Evolutionary conservation across 805 yeast species (phyloP).

Genomic region (Wickerhamomyces tratensis): DNA sequence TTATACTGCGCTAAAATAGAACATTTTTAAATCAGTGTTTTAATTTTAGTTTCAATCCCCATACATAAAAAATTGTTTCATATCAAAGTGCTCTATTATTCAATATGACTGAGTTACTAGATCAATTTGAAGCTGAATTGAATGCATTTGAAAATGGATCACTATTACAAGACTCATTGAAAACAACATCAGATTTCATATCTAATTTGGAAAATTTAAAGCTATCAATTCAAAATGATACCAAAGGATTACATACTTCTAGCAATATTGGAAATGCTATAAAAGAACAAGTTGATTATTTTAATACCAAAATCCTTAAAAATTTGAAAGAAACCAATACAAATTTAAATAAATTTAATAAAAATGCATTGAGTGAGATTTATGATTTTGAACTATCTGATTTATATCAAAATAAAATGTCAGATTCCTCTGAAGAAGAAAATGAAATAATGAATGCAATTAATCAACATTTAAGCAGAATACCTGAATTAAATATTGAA

Average conservation of each 20-base stretch:
- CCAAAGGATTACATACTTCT: neutral
- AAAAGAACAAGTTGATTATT: no score
- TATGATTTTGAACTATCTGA: conserved; percentile 23
- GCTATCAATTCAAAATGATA: neutral
- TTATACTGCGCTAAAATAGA: no score
- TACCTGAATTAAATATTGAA: conserved; percentile 30
- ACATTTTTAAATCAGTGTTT: no score
- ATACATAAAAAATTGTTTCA: no score
- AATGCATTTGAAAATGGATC: no score
- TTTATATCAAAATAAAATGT: conserved; percentile 23
- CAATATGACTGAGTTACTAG: conserved; percentile 11
- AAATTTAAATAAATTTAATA: conserved; percentile 19
- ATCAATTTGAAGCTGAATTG: no score
- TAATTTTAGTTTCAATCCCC: no score
- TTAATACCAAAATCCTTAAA: neutral
- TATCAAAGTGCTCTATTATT: no score
- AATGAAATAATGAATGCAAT: conserved; percentile 29
- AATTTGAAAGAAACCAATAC: conserved; percentile 17
- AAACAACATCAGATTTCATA: neutral
- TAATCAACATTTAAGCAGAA: conserved; percentile 35
- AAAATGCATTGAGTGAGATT: conserved; percentile 17
- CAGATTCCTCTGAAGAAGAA: conserved; percentile 9
- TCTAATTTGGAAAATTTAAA: neutral
- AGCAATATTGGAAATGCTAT: no score
- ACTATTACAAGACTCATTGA: no score